phyloP scores from a whole-genome alignment of 805 yeast genomes.

The Yarrowia phangngaensis region DNA sequence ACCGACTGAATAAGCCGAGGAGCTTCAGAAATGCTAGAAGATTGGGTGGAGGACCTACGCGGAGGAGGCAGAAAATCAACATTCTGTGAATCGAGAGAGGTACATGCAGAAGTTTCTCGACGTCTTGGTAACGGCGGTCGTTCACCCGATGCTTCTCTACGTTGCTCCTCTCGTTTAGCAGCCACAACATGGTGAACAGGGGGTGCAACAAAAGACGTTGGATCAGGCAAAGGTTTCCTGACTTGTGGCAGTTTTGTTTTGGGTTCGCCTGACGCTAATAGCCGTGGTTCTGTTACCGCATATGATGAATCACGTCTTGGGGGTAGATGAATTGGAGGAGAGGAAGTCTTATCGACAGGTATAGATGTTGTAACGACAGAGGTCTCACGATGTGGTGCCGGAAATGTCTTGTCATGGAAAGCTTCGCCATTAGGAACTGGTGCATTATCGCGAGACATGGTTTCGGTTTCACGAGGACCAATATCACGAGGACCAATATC shows the following conservation, averaged over 20 bases:
- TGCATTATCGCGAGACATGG: too few species aligned
- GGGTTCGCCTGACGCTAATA: too few species aligned
- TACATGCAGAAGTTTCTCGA: constrained; percentile 2
- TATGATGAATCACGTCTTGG: too few species aligned
- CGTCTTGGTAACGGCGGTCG: constrained; percentile 4
- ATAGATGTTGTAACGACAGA: neutral
- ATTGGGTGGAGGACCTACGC: too few species aligned
- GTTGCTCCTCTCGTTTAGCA: constrained; percentile 1
- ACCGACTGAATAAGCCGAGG: neutral
- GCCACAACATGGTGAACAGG: constrained; percentile 18
- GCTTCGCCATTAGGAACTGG: too few species aligned
- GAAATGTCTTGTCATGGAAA: too few species aligned
- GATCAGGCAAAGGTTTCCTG: constrained; percentile 12
- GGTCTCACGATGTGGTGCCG: neutral
- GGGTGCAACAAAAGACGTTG: constrained; percentile 7
- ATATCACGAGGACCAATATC: too few species aligned
- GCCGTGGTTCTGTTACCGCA: too few species aligned
- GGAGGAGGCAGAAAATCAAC: constrained; percentile 11
- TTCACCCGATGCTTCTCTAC: neutral
- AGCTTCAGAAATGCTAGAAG: neutral
- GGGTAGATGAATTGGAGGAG: too few species aligned
- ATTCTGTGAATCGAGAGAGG: neutral
- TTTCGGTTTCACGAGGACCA: too few species aligned
- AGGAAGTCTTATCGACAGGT: neutral
- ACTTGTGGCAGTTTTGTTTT: too few species aligned